These are phyloP conservation scores for Rhododendron henanense DNA, from an alignment of 148 eudicot species.

Conservation along the genomic window DNA sequence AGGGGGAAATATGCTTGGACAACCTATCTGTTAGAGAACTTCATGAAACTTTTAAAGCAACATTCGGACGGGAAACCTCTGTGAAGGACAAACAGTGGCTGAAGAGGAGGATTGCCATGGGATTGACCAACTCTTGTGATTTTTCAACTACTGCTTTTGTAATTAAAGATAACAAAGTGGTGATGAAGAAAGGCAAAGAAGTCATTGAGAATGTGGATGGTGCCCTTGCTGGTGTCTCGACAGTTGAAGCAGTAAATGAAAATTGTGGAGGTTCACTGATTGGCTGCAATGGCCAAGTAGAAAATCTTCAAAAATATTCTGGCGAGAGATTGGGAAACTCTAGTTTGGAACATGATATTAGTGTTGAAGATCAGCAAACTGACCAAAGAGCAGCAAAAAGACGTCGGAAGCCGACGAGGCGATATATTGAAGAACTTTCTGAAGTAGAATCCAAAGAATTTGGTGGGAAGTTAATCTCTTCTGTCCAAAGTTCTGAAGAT, in stretches of 20 bases:
- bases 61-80: constrained; percentile 90
- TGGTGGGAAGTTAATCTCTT: constrained; percentile 39
- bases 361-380: constrained; percentile 33
- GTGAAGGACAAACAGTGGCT: constrained; percentile 97
- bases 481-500: constrained; percentile 34
- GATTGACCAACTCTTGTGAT: constrained; percentile 88
- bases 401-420: constrained; percentile 83
- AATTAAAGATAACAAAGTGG: constrained; percentile 49
- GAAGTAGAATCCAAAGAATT: constrained; percentile 54
- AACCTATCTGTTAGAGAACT: constrained; percentile 76
- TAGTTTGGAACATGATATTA: constrained; percentile 28
- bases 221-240: constrained; percentile 25
- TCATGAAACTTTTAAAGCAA: constrained; percentile 90
- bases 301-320: constrained; percentile 24
- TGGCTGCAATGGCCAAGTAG: constrained; percentile 24
- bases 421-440: constrained; percentile 88
- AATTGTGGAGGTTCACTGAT: constrained; percentile 28
- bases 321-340: constrained; percentile 27
- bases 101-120: constrained; percentile 92
- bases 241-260: constrained; percentile 34
- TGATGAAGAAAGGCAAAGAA: constrained; percentile 39
- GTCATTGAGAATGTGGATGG: constrained; percentile 27
- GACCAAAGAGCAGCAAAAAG: constrained; percentile 68
- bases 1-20: constrained; percentile 81
- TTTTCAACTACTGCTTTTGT: constrained; percentile 60